Evolutionary conservation across 2,329 filamentous ascomycete genomes (phyloP), one percentile per base, ranked within the genome.

Genomic region (Colletotrichum phormii): DNA sequence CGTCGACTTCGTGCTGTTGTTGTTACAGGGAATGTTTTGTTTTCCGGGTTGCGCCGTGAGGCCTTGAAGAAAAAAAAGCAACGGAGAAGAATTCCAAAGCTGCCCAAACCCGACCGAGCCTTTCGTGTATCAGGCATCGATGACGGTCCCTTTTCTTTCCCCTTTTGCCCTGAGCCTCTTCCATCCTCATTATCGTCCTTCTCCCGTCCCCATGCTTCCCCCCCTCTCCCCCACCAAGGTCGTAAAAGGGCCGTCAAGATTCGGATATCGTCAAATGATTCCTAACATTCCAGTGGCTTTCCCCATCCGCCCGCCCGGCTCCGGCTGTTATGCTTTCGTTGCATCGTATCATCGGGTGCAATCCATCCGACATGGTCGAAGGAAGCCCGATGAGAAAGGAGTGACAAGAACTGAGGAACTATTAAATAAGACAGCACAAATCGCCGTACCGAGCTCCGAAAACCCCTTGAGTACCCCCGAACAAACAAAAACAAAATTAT

Each of bases 271-370:
- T 74, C 11, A 66, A 64, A 67, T 60, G 65, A 53, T 60, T 55
- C 57, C 60, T 59, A 24, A 49, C 18, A 58, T 59, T 18, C 64
- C 46, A 15, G 24, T 46, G 53, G 58, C 29, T 51, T 4, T 31
- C 35, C 51, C 4, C 35, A 33, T 29, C 42, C 0, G 33, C 26
- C n/a, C 54, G 33, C 53, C 58, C 18, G 9, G 70, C 53, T 61
- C 60, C 60, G 64, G 51, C 55, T 70, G 70, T 55, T 66, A 74
- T 74, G 67, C 69, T 74, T 70, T 74, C 73, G 61, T 73, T 55
- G 61, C 62, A 55, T 74, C 73, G 31, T 67, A 42, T 71, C 71
- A 66, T 62, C 58, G 55, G 65, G 54, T 18, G 4, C 5, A 12
- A n/a, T n/a, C 42, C 35, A 3, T 7, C 18, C 55, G 46, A 57